Base-by-base conservation (phyloP, 352 stramenopile species). In the Globisporangium perplexum region DNA sequence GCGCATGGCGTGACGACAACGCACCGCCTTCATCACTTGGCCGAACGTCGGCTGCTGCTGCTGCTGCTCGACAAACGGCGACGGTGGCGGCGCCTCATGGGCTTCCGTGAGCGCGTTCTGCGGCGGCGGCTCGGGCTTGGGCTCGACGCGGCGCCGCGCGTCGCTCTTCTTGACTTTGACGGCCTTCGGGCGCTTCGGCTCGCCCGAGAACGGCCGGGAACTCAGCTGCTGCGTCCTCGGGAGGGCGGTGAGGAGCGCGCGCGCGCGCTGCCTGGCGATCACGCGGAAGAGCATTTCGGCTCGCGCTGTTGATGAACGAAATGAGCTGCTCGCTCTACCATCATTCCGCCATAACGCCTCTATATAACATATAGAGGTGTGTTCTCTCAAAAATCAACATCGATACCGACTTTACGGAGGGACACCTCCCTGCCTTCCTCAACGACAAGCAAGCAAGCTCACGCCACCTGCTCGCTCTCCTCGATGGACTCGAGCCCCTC, bases 151-250 rank as follows among this genome's bases (percentile, higher is more conserved):
- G 23, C 77, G 74, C 14, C 77, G 71, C 48, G 80, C 71, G 35
- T 87, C 75, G 59, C 67, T 83, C 60, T 87, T 86, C 65, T 85
- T 88, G 20, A 88, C 64, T 47, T 83, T 83, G 54, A 90, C 69
- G 31, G 77, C 59, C 33, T 83, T 83, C 17, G 80, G 66, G 15
- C 78, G 78, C 57, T 78, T 79, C 20, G 63, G 53, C 17, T 77
- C 58, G 4, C 57, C 71, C 33, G 69, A 60, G 46, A 80, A 81
- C 24, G 63, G 44, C 12, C 74, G 77, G 39, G 30, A 43, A n/a
- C 33, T 22, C 24, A 53, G 12, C 17, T 15, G 41, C 20, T n/a
- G 43, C 7, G 14, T 8, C 31, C 18, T 39, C 12, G 33, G 33
- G 33, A 39, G 33, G 12, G 33, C 5, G 12, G 14, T 3, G 41